These are phyloP conservation scores for Cerrena zonata DNA, from an alignment of 1,284 basidiomycete species.

Conservation along the genomic window DNA sequence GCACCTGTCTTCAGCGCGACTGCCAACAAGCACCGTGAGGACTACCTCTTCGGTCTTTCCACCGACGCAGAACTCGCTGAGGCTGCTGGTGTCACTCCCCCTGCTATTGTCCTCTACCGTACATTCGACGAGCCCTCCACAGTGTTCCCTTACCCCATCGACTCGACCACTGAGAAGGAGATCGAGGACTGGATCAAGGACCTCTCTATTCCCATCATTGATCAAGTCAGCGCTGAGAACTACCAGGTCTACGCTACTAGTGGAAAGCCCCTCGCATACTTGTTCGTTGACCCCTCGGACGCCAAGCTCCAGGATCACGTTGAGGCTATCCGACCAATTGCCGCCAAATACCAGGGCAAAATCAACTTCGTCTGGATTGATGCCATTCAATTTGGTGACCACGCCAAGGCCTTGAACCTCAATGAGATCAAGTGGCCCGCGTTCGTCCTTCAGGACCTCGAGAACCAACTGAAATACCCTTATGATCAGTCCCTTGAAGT, in stretches of 20 bases:
- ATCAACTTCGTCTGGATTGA: constrained; percentile 99
- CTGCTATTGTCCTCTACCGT: constrained; percentile 89
- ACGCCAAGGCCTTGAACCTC: constrained; percentile 93
- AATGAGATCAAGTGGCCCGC: constrained; percentile 81
- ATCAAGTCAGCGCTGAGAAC: constrained; percentile 93
- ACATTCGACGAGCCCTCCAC: constrained; percentile 82
- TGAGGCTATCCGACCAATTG: constrained; percentile 69
- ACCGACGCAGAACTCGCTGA: constrained; percentile 67
- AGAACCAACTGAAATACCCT: constrained; percentile 85
- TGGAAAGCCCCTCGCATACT: constrained; percentile 86
- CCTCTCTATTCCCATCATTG: constrained; percentile 84
- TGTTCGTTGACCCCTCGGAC: constrained; percentile 83
- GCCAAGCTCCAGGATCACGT: constrained; percentile 65
- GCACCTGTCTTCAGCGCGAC: constrained; percentile 69
- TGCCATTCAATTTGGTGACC: constrained; percentile 89
- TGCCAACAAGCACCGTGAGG: constrained; percentile 86
- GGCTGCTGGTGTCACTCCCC: constrained; percentile 70
- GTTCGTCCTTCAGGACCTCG: constrained; percentile 88
- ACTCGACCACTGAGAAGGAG: constrained; percentile 52
- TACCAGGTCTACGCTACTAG: constrained; percentile 82
- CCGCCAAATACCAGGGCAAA: constrained; percentile 77
- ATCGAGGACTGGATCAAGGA: constrained; percentile 77
- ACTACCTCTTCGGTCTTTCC: constrained; percentile 86
- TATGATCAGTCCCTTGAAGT: constrained; percentile 65
- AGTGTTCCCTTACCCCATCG: constrained; percentile 65